Conservation (phyloP, 805 yeast species). For the Candida insectalens region DNA sequence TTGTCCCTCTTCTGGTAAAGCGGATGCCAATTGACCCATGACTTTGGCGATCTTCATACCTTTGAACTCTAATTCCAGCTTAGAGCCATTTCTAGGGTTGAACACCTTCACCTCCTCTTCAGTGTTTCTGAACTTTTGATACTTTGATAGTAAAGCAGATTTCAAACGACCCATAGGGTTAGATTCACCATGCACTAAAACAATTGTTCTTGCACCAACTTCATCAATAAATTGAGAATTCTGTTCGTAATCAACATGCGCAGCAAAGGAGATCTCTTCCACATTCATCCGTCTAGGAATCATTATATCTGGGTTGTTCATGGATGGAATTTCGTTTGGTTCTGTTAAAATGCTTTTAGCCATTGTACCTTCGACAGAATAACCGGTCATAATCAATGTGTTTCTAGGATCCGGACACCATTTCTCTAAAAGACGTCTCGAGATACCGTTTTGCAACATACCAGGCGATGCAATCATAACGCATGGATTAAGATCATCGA, state of each 20-base stretch:
- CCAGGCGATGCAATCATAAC: conserved; percentile 97
- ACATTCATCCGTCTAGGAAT: conserved; percentile 82
- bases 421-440: conserved; percentile 80
- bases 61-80: conserved; percentile 63
- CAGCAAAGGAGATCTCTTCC: conserved; percentile 97
- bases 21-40: conserved; percentile 43
- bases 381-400: conserved; percentile 84
- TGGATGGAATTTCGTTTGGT: conserved; percentile 83
- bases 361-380: conserved; percentile 97
- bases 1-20: conserved; percentile 29
- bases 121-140: conserved; percentile 70
- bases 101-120: conserved; percentile 84
- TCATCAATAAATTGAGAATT: conserved; percentile 84
- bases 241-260: conserved; percentile 95
- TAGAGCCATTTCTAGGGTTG: conserved; percentile 88
- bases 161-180: conserved; percentile 98
- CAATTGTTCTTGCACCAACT: conserved; percentile 76
- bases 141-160: conserved; percentile 84
- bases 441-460: conserved; percentile 94
- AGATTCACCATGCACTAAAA: conserved; percentile 93
- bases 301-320: conserved; percentile 66
- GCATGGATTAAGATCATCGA: conserved; percentile 92
- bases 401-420: conserved; percentile 98
- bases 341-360: conserved; percentile 84
- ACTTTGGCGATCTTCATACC: conserved; percentile 79